A percentile compares a stretch with the other conserved stretches of the same genome.
These are phyloP conservation scores for Ambrosia hybrid DNA, from an alignment of 140 eudicot species.

Conservation along the genomic window DNA sequence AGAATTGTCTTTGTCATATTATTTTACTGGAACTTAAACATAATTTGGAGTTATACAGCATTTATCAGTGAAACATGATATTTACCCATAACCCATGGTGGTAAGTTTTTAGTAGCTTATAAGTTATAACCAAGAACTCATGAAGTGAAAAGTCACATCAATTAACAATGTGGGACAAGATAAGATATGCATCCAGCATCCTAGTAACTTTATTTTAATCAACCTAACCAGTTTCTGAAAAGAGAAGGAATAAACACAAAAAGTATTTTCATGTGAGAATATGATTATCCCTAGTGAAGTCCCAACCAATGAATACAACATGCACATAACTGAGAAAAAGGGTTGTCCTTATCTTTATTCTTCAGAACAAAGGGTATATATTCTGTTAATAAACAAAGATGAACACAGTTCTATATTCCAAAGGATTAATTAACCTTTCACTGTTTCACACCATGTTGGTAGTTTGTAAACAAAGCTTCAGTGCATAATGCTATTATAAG, in stretches of 20 bases:
- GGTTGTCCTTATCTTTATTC: conserved; percentile 7
- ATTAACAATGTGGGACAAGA: neutral
- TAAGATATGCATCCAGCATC: neutral
- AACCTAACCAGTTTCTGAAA: conserved; percentile 21
- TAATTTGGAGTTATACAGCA: neutral
- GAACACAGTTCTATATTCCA: conserved; percentile 12
- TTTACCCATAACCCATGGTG: neutral
- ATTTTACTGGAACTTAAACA: neutral
- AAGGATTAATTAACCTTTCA: conserved; percentile 16
- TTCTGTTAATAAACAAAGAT: neutral
- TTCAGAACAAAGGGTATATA: conserved; percentile 12
- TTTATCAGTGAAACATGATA: neutral
- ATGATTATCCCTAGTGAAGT: neutral
- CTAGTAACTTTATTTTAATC: conserved; percentile 6
- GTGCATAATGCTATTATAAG: neutral
- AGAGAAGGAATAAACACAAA: conserved; percentile 4
- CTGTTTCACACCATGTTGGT: neutral
- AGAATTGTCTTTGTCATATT: neutral
- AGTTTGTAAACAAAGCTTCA: conserved; percentile 4
- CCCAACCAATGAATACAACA: neutral
- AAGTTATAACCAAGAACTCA: neutral
- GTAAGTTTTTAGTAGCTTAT: neutral
- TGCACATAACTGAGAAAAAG: too few relatives aligned
- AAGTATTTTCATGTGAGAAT: conserved; percentile 1
- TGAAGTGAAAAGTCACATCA: neutral